Base-by-base conservation (phyloP, 1,284 basidiomycete species). In the Neonothopanus nambi region DNA sequence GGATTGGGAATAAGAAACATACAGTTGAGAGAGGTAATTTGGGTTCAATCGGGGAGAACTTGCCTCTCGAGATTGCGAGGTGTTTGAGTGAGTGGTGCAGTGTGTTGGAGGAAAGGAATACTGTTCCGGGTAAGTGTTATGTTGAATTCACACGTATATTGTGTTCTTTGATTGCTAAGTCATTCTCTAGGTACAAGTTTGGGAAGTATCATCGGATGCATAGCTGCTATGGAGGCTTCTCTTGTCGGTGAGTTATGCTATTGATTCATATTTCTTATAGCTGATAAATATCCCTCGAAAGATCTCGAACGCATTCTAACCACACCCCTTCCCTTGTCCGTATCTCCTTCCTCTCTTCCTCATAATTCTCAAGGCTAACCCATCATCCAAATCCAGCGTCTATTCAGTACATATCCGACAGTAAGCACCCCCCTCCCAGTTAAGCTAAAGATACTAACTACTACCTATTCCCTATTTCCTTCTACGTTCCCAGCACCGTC, bases 321-420 rank as follows among this genome's bases (percentile, higher is more conserved):
- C 0, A 85, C 82, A 0, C 84, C 84, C 0, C 62, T 86, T 26
- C 84, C 84, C 37, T 83, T 84, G 82, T 85, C 59, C 64, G 82
- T 73, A 12, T 41, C 23, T 11, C 48, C 26, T 48, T 15, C n/a
- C 20, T 44, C 18, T 21, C 51, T 53, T 37, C n/a, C 38, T n/a
- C 33, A 17, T 44, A 21, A 42, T 15, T 44, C 42, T 45, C 38
- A 52, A 4, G 11, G 26, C 49, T 45, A 33, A 5, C 33, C 60
- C n/a, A 52, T 46, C 8, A 28, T 8, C 8, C 44, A n/a, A n/a
- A n/a, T 26, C n/a, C n/a, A 48, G 54, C 42, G 78, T 84, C 5
- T 85, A 81, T 61, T 78, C 83, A 0, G 80, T 79, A 4, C 83
- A 85, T 59, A 85, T 85, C 60, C 73, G 77, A 77, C 70, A 74